Conservation (phyloP, 2,329 filamentous ascomycete genomes). For the Aspergillus sp. region DNA sequence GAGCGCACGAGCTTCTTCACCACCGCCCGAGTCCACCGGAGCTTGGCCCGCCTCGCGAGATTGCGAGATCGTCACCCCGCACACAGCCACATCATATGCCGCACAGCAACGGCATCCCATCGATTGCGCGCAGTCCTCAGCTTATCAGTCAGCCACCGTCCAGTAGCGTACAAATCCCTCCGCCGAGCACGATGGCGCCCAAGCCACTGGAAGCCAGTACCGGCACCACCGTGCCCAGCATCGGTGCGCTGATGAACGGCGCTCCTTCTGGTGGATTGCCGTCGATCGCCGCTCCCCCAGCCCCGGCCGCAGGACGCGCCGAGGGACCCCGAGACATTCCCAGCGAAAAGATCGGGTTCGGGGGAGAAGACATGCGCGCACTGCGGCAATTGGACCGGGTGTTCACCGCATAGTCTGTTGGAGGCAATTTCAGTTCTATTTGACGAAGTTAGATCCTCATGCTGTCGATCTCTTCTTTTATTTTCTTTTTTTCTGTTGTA, state of each 20-base stretch:
- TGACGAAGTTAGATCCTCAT: not conserved
- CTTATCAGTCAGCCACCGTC: conserved; percentile 28
- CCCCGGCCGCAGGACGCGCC: conserved; percentile 23
- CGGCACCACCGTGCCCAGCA: conserved; percentile 55
- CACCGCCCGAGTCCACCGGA: conserved; percentile 31
- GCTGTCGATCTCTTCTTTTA: not conserved
- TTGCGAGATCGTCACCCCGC: conserved; percentile 39
- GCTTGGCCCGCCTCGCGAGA: conserved; percentile 35
- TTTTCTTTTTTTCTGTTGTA: conserved; percentile 1
- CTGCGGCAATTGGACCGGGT: conserved; percentile 65
- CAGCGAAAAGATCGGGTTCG: conserved; percentile 58
- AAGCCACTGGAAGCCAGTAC: conserved; percentile 32
- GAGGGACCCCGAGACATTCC: conserved; percentile 58
- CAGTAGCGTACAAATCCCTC: conserved; percentile 22
- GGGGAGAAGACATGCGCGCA: conserved; percentile 65
- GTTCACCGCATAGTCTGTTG: conserved; percentile 41
- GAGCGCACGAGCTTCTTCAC: conserved; percentile 29
- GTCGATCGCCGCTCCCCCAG: conserved; percentile 26
- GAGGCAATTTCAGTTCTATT: not conserved
- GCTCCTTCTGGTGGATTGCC: conserved; percentile 31
- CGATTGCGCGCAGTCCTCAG: conserved; percentile 29
- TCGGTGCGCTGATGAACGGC: conserved; percentile 51
- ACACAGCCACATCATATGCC: conserved; percentile 27
- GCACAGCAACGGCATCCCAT: conserved; percentile 24
- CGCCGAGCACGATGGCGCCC: conserved; percentile 11